Evolutionary conservation across 495 filamentous ascomycete species (phyloP).

Genomic region (Venustampulla echinocandica): DNA sequence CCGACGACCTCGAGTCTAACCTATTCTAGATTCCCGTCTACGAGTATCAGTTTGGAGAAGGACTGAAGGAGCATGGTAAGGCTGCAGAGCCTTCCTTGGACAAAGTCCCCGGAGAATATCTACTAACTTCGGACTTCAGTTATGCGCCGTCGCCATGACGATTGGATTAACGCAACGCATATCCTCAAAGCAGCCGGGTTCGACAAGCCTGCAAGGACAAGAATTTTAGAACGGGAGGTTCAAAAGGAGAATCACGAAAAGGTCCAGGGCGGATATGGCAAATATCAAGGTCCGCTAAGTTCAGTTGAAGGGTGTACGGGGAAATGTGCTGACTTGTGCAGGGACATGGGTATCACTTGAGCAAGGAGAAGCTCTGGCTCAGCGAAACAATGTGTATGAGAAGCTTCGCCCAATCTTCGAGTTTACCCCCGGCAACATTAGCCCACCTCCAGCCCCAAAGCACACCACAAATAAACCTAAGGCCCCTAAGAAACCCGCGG

Average conservation of each 20-base stretch:
- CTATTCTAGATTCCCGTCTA: slow-evolving; percentile 70
- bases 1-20: not conserved
- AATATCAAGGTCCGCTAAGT: slow-evolving; percentile 71
- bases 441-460: slow-evolving; percentile 88
- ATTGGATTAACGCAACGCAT: slow-evolving; percentile 94
- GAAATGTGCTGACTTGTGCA: slow-evolving; percentile 28
- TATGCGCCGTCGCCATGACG: slow-evolving; percentile 84
- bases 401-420: slow-evolving; percentile 83
- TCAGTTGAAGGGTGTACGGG: not conserved
- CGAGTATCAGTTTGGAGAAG: slow-evolving; percentile 70
- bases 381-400: slow-evolving; percentile 74
- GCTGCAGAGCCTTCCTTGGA: not conserved
- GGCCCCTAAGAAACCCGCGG: slow-evolving; percentile 51
- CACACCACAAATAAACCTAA: slow-evolving; percentile 73
- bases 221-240: slow-evolving; percentile 92
- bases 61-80: slow-evolving; percentile 50
- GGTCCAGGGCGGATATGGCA: slow-evolving; percentile 95
- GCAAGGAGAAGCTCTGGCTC: slow-evolving; percentile 69
- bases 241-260: slow-evolving; percentile 96
- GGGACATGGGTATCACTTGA: slow-evolving; percentile 94
- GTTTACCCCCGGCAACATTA: slow-evolving; percentile 72
- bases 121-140: slow-evolving; percentile 32
- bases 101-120: too few species aligned
- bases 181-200: slow-evolving; percentile 71
- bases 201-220: slow-evolving; percentile 80